These are phyloP conservation scores for Jacaranda copaia DNA, from an alignment of 257 asterid genomes.

Conservation along the genomic window DNA sequence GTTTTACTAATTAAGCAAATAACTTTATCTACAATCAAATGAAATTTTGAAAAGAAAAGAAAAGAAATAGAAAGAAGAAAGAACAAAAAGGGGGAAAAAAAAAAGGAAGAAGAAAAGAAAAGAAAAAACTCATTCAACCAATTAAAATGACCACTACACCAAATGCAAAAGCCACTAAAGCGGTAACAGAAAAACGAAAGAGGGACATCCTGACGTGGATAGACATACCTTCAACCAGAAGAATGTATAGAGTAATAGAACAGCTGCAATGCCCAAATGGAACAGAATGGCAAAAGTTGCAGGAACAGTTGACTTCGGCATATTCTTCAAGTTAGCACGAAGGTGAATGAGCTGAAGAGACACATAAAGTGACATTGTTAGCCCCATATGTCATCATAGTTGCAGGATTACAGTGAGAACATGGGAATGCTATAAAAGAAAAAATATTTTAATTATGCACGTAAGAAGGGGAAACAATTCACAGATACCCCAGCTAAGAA, in stretches of 20 bases:
- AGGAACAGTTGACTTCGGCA: constrained; percentile 56
- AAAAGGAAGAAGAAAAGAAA: background rate
- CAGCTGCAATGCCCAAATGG: constrained; percentile 64
- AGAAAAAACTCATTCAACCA: background rate
- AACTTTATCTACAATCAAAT: background rate
- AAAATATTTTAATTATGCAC: constrained; percentile 2
- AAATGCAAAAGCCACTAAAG: background rate
- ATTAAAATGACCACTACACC: background rate
- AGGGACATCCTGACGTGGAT: background rate
- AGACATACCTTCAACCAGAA: constrained; percentile 71
- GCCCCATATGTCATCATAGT: background rate
- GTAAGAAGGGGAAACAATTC: constrained; percentile 23
- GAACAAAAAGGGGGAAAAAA: too few species aligned
- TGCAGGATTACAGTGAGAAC: background rate
- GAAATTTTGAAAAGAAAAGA: background rate
- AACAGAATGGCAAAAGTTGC: constrained; percentile 60
- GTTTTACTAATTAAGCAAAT: background rate
- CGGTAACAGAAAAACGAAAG: background rate
- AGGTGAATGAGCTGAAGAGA: constrained; percentile 58
- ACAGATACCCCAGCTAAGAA: constrained; percentile 66
- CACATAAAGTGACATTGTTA: constrained; percentile 16
- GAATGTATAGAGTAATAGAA: constrained; percentile 56
- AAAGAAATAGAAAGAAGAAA: too few species aligned
- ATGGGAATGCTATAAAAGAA: background rate
- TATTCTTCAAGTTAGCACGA: constrained; percentile 62